These are phyloP conservation scores for Phytopythium ostracodes DNA, from an alignment of 352 stramenopile species.

Conservation along the genomic window DNA sequence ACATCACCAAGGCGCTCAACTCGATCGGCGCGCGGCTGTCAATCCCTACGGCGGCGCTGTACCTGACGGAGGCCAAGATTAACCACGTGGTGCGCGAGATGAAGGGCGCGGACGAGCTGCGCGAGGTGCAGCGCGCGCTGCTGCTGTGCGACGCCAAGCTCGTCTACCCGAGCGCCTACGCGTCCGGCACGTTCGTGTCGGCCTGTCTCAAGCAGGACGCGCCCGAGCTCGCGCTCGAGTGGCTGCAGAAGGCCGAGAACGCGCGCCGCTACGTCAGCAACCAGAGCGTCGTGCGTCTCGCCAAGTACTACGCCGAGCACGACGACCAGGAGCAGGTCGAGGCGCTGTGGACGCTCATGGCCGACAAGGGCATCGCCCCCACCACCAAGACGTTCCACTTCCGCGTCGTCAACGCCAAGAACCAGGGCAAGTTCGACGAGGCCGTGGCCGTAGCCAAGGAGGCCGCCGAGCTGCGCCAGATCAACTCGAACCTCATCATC, in stretches of 20 bases:
- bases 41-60: constrained; percentile 71
- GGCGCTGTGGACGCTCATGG: constrained; percentile 54
- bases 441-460: constrained; percentile 63
- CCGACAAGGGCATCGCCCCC: constrained; percentile 33
- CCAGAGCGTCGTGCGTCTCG: constrained; percentile 72
- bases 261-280: constrained; percentile 75
- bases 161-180: constrained; percentile 62
- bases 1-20: constrained; percentile 67
- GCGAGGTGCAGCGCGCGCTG: constrained; percentile 64
- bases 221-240: constrained; percentile 64
- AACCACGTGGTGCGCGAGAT: constrained; percentile 81
- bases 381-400: constrained; percentile 78
- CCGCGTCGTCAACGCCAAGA: constrained; percentile 64
- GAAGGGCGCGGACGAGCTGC: constrained; percentile 66
- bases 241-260: constrained; percentile 64
- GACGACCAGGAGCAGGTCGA: constrained; percentile 54
- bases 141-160: constrained; percentile 78
- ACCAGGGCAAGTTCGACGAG: constrained; percentile 50
- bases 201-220: constrained; percentile 56
- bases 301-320: constrained; percentile 52
- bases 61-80: constrained; percentile 81
- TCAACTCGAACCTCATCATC: constrained; percentile 80
- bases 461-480: constrained; percentile 52
- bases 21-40: constrained; percentile 71
- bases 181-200: constrained; percentile 58